Percentiles rank a stretch among this genome's conserved stretches.
Evolutionary conservation across 768 basidiomycete genomes (phyloP).

Genomic region (Paxillus involutus): DNA sequence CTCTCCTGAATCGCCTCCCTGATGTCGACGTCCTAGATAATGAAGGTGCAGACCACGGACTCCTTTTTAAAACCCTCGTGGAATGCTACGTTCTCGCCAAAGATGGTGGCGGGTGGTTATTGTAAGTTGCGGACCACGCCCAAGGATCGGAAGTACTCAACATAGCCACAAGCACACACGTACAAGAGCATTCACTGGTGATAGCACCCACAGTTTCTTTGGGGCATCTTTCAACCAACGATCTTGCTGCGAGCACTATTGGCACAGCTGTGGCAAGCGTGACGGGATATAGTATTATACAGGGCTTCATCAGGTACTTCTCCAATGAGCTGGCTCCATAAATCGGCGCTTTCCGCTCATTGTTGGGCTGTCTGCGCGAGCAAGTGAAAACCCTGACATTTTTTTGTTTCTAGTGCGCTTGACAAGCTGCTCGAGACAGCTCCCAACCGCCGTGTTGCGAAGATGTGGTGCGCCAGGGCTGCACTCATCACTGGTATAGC

Average conservation of each 20-base stretch:
- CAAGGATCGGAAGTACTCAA: background rate
- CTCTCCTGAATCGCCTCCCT: slow-evolving; percentile 17
- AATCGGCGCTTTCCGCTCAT: too few relatives aligned
- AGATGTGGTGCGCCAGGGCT: slow-evolving; percentile 17
- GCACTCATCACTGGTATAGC: slow-evolving; percentile 23
- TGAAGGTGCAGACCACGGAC: slow-evolving; percentile 1
- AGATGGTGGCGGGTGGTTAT: slow-evolving; percentile 21
- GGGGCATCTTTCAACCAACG: slow-evolving; percentile 53
- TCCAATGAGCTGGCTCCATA: slow-evolving; percentile 7
- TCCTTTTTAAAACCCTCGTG: slow-evolving; percentile 7
- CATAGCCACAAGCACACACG: slow-evolving; percentile 11
- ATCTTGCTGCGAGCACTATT: slow-evolving; percentile 51
- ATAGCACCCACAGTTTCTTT: slow-evolving; percentile 38
- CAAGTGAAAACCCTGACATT: slow-evolving; percentile 30
- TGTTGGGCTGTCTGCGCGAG: background rate
- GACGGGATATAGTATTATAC: slow-evolving; percentile 44
- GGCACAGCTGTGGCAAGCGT: slow-evolving; percentile 41
- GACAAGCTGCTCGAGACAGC: slow-evolving; percentile 15
- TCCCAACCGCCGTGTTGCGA: slow-evolving; percentile 14
- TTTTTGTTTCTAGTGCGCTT: slow-evolving; percentile 11
- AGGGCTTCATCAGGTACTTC: slow-evolving; percentile 37
- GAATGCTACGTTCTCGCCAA: slow-evolving; percentile 24
- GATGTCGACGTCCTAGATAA: slow-evolving; percentile 19
- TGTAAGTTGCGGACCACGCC: slow-evolving; percentile 10
- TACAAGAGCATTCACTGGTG: slow-evolving; percentile 42